Conservation (phyloP, 495 filamentous ascomycete genomes). For the Tuber calosporum region DNA sequence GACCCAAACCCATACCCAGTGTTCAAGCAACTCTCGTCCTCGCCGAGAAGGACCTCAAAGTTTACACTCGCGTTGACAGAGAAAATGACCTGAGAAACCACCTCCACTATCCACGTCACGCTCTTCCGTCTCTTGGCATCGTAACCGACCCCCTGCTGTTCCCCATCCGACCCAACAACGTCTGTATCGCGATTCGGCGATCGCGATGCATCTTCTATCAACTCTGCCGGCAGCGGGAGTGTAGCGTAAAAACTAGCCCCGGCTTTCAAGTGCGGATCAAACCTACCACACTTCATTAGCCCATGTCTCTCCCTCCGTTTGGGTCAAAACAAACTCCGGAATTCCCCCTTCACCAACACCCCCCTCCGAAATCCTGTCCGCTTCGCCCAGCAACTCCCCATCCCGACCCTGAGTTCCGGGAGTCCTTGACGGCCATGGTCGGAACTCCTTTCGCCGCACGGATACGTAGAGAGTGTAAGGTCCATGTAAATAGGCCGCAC, state of each 20-base stretch:
- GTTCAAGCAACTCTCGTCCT: conserved; percentile 74
- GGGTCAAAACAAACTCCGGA: conserved; percentile 24
- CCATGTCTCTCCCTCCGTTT: not conserved
- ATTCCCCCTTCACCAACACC: conserved; percentile 20
- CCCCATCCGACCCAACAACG: conserved; percentile 53
- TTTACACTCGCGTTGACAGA: conserved; percentile 79
- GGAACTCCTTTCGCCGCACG: conserved; percentile 47
- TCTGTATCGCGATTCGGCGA: not conserved
- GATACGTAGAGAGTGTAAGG: conserved; percentile 86
- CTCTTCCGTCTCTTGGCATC: conserved; percentile 47
- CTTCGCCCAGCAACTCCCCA: conserved; percentile 20
- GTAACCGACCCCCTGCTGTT: conserved; percentile 30
- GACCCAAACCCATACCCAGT: conserved; percentile 46
- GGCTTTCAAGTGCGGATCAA: conserved; percentile 92
- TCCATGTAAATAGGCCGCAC: conserved; percentile 91
- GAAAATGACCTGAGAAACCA: conserved; percentile 86
- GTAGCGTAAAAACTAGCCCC: conserved; percentile 74
- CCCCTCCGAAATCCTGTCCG: conserved; percentile 12
- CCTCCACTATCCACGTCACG: conserved; percentile 83
- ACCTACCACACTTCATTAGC: conserved; percentile 41
- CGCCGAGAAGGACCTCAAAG: conserved; percentile 76
- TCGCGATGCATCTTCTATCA: conserved; percentile 21
- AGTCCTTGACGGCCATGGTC: conserved; percentile 31
- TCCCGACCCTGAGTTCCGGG: conserved; percentile 19
- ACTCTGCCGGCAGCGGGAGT: conserved; percentile 62